Base-by-base conservation (phyloP, 805 yeast genomes). In the Wickerhamiella occidentalis region DNA sequence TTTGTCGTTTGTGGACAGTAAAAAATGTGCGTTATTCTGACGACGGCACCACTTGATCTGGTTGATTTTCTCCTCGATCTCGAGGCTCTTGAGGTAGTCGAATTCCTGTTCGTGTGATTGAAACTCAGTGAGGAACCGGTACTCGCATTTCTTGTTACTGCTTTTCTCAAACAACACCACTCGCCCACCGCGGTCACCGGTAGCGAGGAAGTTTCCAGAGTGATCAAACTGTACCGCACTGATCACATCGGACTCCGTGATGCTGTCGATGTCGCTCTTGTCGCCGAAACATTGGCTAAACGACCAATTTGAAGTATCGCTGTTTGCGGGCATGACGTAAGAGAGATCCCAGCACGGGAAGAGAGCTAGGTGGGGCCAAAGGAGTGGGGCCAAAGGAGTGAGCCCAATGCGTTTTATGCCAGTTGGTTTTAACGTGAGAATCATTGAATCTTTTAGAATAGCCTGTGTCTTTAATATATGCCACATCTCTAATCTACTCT, bases 51-150 rank as follows among this genome's bases (percentile, higher is more conserved):
- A 92, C 68, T 87, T 86, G 65, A 94, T 90, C 69, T 92, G 90
- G 70, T 92, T 92, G 67, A 92, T 94, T 66, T 49, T 90, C 69
- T 92, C 99, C 68, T 92, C 98, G 62, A 92, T 94, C 68, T 94
- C 98, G 56, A 92, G 72, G 21, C 95, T 83, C 69, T 94, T 92
- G 56, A 92, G 74, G 68, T 92, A 92, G 68, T 92, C 99, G 62
- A 92, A 92, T 67, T 92, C 98, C 8, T 97, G 96, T 67, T 92
- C 99, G 68, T 92, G 99, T 63, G 87, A 78, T 71, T 92, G 99
- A 68, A 92, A 92, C 66, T 92, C 99, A 18, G 97, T 92, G 62
- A 85, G 82, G 68, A 92, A 92, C 61, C 86, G 79, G 69, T 92
- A 94, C 66, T 94, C 98, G 66, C 96, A 88, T 11, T 26, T 36